Base-by-base conservation (phyloP, 2,329 filamentous ascomycete species). In the Amylocarpus encephaloides region DNA sequence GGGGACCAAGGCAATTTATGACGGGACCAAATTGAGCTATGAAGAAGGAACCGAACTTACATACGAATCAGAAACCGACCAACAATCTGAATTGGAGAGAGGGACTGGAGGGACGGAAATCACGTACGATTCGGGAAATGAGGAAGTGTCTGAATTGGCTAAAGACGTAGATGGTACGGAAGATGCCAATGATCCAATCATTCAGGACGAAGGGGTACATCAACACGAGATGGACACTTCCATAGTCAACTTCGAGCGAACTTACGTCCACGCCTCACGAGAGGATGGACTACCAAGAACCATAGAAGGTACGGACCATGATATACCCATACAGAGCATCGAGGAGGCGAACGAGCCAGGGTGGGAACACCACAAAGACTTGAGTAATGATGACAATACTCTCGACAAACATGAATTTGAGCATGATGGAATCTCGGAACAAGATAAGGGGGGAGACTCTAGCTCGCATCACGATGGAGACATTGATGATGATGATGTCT, bases 401-500 rank as follows among this genome's bases (percentile, higher is more conserved):
- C n/a, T 35, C 36, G 39, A 11, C 19, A 43, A 11, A 19, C 26
- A 46, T 39, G 45, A 54, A 33, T 53, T 50, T 13, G 54, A 55
- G 22, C 32, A 48, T 30, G 56, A 55, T 13, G 33, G 50, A 9
- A 40, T 4, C 12, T 43, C 40, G 4, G 56, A 64, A 9, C 48
- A 56, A 13, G 60, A 55, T 39, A 40, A 19, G 34, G 56, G 52
- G 18, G 62, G 60, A 34, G 63, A 64, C 39, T 59, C 56, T 6
- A 64, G 59, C 34, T 64, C 61, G 11, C 59, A 64, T 19, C 61
- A 67, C 16, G 64, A 66, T 51, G 64, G 60, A 13, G 64, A 64
- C 47, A 56, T 66, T 13, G 64, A 66, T 15, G 64, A 67, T 15
- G 64, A 67, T 45, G 65, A 67, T 55, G 58, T 67, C 1, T 67